Base-by-base conservation (phyloP, 2,329 filamentous ascomycete genomes). In the Penicillium oxalicum region DNA sequence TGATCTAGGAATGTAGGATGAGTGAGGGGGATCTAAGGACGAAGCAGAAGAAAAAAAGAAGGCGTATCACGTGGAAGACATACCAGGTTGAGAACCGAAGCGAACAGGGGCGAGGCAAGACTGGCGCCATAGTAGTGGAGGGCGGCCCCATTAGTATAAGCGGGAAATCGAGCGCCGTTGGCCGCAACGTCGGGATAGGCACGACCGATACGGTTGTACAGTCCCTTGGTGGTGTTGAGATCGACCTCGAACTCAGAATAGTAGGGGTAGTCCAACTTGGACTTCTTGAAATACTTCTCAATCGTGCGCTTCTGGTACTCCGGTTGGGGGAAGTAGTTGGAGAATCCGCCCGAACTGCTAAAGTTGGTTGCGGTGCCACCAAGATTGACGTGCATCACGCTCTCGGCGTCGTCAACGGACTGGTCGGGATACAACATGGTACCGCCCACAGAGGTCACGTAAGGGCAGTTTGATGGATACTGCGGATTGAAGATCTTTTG, bases 391-490 rank as follows among this genome's bases (percentile, higher is more conserved):
- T 66, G 57, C 60, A 64, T 64, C 9, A 64, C 60, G 35, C 59
- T 64, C 42, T 65, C 62, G 5, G 50, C 43, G 41, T 64, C 58
- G 8, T 60, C 44, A 26, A 61, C 48, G 1, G 57, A 58, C 43
- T 64, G 62, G 33, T 61, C 58, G 29, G 45, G 13, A 47, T 67
- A 62, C 45, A 70, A 44, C 60, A 61, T 62, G 0, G 65, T 66
- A 1, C 59, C 64, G 4, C 77, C 76, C 1, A 79, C 74, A 3
- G 70, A 63, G 0, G 74, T 74, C 11, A 79, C 70, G 58, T 76
- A 81, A 0, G 78, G 77, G 46, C 77, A 81, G 26, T 67, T 69
- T 0, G 71, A 70, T 27, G 76, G 74, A 56, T 74, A 78, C 27
- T 70, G 66, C 0, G 77, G 76, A 34, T 71, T 70, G 61, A 78